Evolutionary conservation across 1,284 basidiomycete genomes (phyloP), one percentile per base, ranked within the genome.

Genomic region (Pterula multifida): DNA sequence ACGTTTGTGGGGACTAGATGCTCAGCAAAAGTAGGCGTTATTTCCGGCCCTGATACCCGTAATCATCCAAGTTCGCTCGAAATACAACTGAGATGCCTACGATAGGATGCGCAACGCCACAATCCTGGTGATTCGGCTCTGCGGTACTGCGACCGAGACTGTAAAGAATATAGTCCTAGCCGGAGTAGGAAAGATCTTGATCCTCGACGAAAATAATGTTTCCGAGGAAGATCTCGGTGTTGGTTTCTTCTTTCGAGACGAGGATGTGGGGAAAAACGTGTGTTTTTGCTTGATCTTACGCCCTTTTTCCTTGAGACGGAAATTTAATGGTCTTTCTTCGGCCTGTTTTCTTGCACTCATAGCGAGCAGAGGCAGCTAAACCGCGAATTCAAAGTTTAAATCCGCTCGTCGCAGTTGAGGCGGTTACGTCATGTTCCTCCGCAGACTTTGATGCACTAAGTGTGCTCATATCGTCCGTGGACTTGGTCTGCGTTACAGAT

Each of bases 1-100:
- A 70, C 81, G 96, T 24, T 70, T 98, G 54, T 98, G 95, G 95
- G 95, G 96, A 44, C 77, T 97, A 25, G 95, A 97, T 65, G 95
- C 96, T 24, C 95, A 98, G 65, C 92, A 95, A 66, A 78, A 84
- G 92, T 91, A 55, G 39, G 50, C 50, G 15, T 48, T 39, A 42
- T n/a, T 28, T 15, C 32, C 49, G 52, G 60, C 47, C 49, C 26
- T 22, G 55, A 19, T 53, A 49, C 47, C 35, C 36, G 28, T 54
- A 55, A 45, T 57, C 53, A 47, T 48, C 56, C 3, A 52, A 6
- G 39, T 6, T 6, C 23, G 17, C 6, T 17, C 23, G 23, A 19
- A 17, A 19, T 44, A 44, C 39, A 44, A 44, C 23, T 44, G n/a
- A 32, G 28, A 32, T 32, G 6, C 6, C 28, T 32, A 6, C 17